Conservation (phyloP, 768 basidiomycete genomes). For the Rhodocollybia butyracea region DNA sequence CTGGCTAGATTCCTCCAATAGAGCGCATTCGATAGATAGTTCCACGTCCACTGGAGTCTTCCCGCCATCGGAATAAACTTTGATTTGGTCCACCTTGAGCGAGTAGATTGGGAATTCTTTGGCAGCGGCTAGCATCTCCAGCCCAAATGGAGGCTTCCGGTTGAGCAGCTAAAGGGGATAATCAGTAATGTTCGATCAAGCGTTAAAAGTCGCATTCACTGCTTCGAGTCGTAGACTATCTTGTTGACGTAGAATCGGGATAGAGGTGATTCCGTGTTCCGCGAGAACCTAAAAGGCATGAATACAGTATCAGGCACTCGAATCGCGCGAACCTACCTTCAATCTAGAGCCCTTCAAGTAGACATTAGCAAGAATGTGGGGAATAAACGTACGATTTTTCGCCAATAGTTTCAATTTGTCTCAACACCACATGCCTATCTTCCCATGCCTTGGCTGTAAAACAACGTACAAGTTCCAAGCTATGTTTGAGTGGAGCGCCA, state of each 20-base stretch:
- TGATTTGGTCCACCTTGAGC: conserved; percentile 47
- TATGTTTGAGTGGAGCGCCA: conserved; percentile 67
- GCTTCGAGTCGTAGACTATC: conserved; percentile 61
- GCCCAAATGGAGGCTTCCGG: conserved; percentile 71
- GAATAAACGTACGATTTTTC: conserved; percentile 75
- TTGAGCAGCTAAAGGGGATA: conserved; percentile 57
- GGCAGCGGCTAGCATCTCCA: conserved; percentile 58
- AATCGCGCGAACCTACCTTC: conserved; percentile 19
- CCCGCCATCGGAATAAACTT: conserved; percentile 40
- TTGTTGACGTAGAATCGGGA: conserved; percentile 53
- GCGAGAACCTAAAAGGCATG: conserved; percentile 57
- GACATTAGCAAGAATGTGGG: not conserved
- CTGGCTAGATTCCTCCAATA: conserved; percentile 29
- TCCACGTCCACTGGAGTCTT: conserved; percentile 54
- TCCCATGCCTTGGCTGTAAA: conserved; percentile 90
- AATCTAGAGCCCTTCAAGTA: conserved; percentile 21
- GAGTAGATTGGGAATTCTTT: conserved; percentile 66
- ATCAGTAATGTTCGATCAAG: conserved; percentile 3
- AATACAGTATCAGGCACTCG: conserved; percentile 20
- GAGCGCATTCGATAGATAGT: conserved; percentile 55
- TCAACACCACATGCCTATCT: conserved; percentile 75
- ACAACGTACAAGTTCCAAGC: conserved; percentile 75
- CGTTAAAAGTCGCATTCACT: conserved; percentile 32
- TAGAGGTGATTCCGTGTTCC: conserved; percentile 64
- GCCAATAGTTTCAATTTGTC: conserved; percentile 88